These are phyloP conservation scores for Arthrinium puccinioides DNA, from an alignment of 2,329 filamentous ascomycete genomes.

Conservation along the genomic window DNA sequence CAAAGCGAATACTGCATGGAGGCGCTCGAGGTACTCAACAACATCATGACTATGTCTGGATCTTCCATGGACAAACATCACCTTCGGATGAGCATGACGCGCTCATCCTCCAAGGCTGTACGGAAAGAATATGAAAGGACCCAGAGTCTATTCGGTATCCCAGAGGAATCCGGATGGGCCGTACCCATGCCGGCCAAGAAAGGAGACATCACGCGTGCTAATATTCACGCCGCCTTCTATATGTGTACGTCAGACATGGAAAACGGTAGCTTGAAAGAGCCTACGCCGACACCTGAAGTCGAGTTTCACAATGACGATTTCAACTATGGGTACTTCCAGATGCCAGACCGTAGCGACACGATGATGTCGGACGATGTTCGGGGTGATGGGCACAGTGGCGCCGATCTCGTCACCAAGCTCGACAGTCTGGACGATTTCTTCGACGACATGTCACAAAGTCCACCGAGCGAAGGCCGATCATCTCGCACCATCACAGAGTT, in stretches of 20 bases:
- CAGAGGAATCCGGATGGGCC: slow-evolving; percentile 92
- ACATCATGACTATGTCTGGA: slow-evolving; percentile 89
- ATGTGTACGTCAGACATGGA: slow-evolving; percentile 68
- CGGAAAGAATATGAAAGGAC: slow-evolving; percentile 93
- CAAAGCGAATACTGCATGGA: slow-evolving; percentile 93
- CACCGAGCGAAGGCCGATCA: slow-evolving; percentile 55
- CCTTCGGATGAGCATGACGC: slow-evolving; percentile 96
- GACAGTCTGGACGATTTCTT: slow-evolving; percentile 80
- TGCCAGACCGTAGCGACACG: slow-evolving; percentile 70
- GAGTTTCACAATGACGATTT: slow-evolving; percentile 92
- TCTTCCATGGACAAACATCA: slow-evolving; percentile 92
- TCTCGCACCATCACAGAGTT: slow-evolving; percentile 60
- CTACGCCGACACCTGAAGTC: slow-evolving; percentile 72
- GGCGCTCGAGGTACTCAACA: slow-evolving; percentile 84
- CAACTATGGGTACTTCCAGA: slow-evolving; percentile 70
- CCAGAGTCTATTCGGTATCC: slow-evolving; percentile 92
- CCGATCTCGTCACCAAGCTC: slow-evolving; percentile 71
- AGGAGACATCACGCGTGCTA: slow-evolving; percentile 76
- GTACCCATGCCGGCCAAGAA: slow-evolving; percentile 89
- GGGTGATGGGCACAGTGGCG: slow-evolving; percentile 63
- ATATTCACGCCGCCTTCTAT: slow-evolving; percentile 95
- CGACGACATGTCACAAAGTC: slow-evolving; percentile 56
- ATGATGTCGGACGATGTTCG: slow-evolving; percentile 85
- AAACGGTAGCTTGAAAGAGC: slow-evolving; percentile 49
- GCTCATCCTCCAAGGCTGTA: slow-evolving; percentile 74